phyloP scores from a whole-genome alignment of 1,284 basidiomycete species.

The Heterobasidion annosum region DNA sequence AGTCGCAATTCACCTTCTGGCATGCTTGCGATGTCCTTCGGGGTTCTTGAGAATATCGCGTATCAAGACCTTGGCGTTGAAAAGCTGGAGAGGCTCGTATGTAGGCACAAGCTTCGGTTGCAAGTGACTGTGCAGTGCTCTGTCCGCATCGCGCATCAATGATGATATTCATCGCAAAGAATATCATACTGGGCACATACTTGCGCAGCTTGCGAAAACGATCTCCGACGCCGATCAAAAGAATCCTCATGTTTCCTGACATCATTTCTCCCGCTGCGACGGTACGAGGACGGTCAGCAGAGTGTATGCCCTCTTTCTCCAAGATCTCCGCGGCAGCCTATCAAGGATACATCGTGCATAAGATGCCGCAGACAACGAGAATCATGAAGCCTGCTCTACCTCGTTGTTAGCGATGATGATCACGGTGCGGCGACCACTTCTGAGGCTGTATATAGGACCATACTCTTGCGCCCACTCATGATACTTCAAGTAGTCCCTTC shows the following conservation, averaged over 20 bases:
- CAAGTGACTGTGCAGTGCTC: constrained; percentile 43
- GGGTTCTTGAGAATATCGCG: constrained; percentile 44
- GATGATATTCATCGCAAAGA: neutral
- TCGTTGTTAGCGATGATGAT: constrained; percentile 26
- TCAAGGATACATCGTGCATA: neutral
- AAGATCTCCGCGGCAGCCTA: constrained; percentile 20
- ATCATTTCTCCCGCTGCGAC: constrained; percentile 16
- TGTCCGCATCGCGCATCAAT: neutral
- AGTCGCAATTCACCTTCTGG: constrained; percentile 28
- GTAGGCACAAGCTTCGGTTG: constrained; percentile 35
- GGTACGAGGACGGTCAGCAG: constrained; percentile 16
- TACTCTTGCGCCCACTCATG: constrained; percentile 27
- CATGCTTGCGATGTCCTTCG: constrained; percentile 40
- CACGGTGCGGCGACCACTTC: constrained; percentile 19
- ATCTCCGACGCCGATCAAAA: constrained; percentile 13
- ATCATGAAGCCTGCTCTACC: constrained; percentile 10
- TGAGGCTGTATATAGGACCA: constrained; percentile 26
- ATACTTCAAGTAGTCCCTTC: constrained; percentile 12
- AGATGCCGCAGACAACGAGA: neutral
- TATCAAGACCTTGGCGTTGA: constrained; percentile 37
- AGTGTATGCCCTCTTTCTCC: constrained; percentile 20
- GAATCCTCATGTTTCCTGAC: constrained; percentile 16
- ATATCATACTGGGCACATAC: constrained; percentile 6
- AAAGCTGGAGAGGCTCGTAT: constrained; percentile 38
- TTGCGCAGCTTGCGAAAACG: constrained; percentile 16